phyloP scores from a whole-genome alignment of 176 grass and related monocot genomes.

The Triticum turgidum region DNA sequence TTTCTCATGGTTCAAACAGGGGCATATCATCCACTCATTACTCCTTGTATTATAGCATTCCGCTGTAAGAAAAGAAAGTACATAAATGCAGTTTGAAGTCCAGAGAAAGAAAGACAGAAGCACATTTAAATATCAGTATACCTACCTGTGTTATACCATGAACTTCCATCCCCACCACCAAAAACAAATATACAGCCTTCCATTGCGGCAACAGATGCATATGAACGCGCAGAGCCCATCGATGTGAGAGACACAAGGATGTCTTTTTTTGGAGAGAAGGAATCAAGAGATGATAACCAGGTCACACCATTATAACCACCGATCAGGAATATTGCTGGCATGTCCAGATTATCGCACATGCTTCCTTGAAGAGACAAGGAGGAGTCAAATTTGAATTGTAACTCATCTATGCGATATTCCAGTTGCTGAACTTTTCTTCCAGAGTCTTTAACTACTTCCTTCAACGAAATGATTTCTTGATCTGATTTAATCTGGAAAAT shows the following conservation, averaged over 20 bases:
- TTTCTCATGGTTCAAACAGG: conserved; percentile 62
- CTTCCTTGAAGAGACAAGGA: conserved; percentile 40
- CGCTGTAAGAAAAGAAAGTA: conserved; percentile 40
- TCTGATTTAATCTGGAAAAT: conserved; percentile 61
- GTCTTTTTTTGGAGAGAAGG: conserved; percentile 61
- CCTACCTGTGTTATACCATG: conserved; percentile 53
- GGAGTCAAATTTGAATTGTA: conserved; percentile 63
- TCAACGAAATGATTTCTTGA: conserved; percentile 70
- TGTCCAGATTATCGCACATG: conserved; percentile 25
- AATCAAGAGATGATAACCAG: conserved; percentile 83
- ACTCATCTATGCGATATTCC: conserved; percentile 54
- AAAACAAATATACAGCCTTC: conserved; percentile 67
- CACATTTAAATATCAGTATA: conserved; percentile 11
- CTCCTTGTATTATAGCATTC: conserved; percentile 76
- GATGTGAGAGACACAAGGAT: conserved; percentile 54
- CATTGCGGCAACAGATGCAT: conserved; percentile 61
- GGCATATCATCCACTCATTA: conserved; percentile 76
- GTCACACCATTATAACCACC: conserved; percentile 77
- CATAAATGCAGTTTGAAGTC: conserved; percentile 23
- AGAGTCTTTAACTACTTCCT: conserved; percentile 56
- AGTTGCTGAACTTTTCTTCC: conserved; percentile 58
- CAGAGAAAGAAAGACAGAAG: conserved; percentile 1
- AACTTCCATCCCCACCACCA: conserved; percentile 71
- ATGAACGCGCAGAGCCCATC: conserved; percentile 69
- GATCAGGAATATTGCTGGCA: conserved; percentile 58